Base-by-base conservation (phyloP, 495 filamentous ascomycete species). In the Melanomma pulvis-pyrius region DNA sequence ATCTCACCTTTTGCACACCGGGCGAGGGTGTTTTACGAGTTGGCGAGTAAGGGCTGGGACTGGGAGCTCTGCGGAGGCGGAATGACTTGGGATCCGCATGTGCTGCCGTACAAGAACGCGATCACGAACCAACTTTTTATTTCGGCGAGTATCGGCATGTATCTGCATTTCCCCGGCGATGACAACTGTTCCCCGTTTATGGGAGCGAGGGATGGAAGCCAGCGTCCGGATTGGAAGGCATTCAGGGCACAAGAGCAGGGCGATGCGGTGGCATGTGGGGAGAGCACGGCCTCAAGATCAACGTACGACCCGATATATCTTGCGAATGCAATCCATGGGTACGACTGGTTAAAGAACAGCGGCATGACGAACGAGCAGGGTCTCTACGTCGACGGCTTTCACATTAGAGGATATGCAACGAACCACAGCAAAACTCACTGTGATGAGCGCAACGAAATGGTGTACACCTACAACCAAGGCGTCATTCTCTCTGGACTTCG, bases 401-500 rank as follows among this genome's bases (percentile, higher is more conserved):
- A 98, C 74, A 89, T 98, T 77, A 83, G 80, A 24, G 87, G 87
- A 17, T 90, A 86, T 78, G 71, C 78, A 1, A 73, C 81, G 64
- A 84, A 86, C 65, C 83, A 82, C 2, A 77, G 67, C 51, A 82
- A 80, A 46, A 83, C 82, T 1, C 80, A 84, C 49, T 98, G 92
- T 74, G 91, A 97, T 72, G 74, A 82, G 17, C 83, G 92, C 15
- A 89, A 96, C 75, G 86, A 92, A 55, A 92, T 93, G 87, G 87
- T 96, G 6, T 96, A 94, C 76, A 93, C 93, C 0, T 98, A 98
- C 79, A 98, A 98, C 78, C 93, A 98, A 76, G 93, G 93, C 25
- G 92, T 97, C 15, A 66, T 98, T n/a, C 86, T 98, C 21, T 90
- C 89, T 28, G 93, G 91, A 12, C 81, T 93, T 57, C 85, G 90